phyloP scores from a whole-genome alignment of 2,329 filamentous ascomycete genomes.

The Fusarium pseudograminearum region DNA sequence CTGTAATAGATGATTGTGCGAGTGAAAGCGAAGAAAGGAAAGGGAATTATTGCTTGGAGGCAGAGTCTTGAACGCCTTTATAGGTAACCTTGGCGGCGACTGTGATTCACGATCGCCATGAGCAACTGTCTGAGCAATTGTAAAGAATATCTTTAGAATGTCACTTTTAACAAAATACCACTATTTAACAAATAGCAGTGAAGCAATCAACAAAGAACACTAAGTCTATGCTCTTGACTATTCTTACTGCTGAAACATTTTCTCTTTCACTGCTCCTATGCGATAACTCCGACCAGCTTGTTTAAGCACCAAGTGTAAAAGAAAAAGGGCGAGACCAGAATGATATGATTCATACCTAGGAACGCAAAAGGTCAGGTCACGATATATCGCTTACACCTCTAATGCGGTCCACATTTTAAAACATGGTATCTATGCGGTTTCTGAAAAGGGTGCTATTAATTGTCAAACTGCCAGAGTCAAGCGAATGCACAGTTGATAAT shows the following conservation, averaged over 20 bases:
- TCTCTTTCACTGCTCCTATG: not conserved
- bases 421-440: not conserved
- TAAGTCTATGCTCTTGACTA: not conserved
- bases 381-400: not conserved
- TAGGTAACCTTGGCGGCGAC: not conserved
- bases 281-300: not conserved
- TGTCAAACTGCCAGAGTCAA: not conserved
- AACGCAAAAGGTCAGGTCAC: slow-evolving; percentile 36
- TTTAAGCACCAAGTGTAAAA: not conserved
- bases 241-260: not conserved
- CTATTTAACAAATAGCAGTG: not conserved
- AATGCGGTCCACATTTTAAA: not conserved
- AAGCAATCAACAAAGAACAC: slow-evolving; percentile 6
- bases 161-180: not conserved
- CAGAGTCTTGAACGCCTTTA: not conserved
- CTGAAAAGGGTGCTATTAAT: not conserved
- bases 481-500: not conserved
- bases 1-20: not conserved
- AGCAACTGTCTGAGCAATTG: not conserved
- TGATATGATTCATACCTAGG: slow-evolving; percentile 18
- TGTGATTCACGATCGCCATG: slow-evolving; percentile 18
- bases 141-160: not conserved
- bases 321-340: not conserved
- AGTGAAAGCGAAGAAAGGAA: not conserved
- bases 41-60: not conserved